These are phyloP conservation scores for Vigna nakashimae DNA, from an alignment of 306 rosid species.

Conservation along the genomic window DNA sequence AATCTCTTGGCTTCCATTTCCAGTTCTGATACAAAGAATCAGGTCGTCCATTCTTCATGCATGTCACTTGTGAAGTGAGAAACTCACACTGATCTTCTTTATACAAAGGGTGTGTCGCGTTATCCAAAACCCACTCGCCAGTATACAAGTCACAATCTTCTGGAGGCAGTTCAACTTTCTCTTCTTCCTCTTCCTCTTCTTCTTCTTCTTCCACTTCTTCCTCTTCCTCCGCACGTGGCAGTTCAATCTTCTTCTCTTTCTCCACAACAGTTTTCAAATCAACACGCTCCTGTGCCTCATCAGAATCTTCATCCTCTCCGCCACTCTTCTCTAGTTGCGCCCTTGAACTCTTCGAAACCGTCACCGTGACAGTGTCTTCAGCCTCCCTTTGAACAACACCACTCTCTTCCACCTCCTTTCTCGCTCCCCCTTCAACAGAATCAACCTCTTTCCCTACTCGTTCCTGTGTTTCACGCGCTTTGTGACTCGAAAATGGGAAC, in stretches of 20 bases:
- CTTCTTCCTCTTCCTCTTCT: constrained; percentile 53
- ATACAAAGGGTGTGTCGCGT: constrained; percentile 78
- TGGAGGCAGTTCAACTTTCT: constrained; percentile 78
- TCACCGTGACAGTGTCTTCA: constrained; percentile 2
- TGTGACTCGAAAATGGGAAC: constrained; percentile 78
- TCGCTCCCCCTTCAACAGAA: background rate
- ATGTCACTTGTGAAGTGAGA: constrained; percentile 89
- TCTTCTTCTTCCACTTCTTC: constrained; percentile 41
- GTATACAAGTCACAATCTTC: constrained; percentile 85
- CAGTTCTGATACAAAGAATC: constrained; percentile 88
- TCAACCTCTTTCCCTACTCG: constrained; percentile 12
- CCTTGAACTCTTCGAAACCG: constrained; percentile 50
- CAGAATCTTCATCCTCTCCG: constrained; percentile 49
- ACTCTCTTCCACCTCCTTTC: background rate
- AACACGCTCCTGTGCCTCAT: constrained; percentile 60
- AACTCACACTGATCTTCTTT: constrained; percentile 94
- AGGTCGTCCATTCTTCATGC: constrained; percentile 88
- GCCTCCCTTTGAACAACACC: constrained; percentile 38
- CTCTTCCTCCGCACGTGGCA: constrained; percentile 46
- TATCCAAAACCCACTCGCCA: constrained; percentile 92
- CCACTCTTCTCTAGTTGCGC: constrained; percentile 51
- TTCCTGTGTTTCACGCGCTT: constrained; percentile 70
- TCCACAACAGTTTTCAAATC: constrained; percentile 52
- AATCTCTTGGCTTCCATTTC: constrained; percentile 98
- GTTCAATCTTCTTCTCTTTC: constrained; percentile 55